phyloP scores from a whole-genome alignment of 306 rosid species.

The Phaseolus lunatus region DNA sequence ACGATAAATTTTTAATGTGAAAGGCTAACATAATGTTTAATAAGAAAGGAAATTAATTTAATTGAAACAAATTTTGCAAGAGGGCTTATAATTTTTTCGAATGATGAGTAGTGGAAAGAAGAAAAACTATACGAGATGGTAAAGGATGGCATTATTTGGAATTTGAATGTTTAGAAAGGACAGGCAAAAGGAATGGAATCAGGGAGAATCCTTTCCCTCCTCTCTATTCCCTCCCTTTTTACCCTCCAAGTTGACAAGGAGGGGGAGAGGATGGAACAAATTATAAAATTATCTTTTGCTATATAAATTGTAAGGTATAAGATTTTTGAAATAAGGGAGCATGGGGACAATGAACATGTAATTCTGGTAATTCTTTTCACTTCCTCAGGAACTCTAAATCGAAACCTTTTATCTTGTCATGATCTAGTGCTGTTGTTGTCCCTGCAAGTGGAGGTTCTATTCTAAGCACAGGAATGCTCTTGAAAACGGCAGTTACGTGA shows the following conservation, averaged over 20 bases:
- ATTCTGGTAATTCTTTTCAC: conserved; percentile 1
- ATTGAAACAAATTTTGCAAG: not conserved
- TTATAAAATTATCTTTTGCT: not conserved
- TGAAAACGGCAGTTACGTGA: not conserved
- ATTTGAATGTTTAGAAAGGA: conserved; percentile 11
- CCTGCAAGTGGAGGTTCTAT: conserved; percentile 9
- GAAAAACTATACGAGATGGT: not conserved
- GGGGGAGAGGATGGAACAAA: not conserved
- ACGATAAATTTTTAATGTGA: not conserved
- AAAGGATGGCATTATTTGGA: conserved; percentile 10
- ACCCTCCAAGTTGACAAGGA: conserved; percentile 6
- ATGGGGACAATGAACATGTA: not conserved
- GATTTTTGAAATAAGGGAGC: not conserved
- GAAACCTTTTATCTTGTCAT: not conserved
- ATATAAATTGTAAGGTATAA: not conserved
- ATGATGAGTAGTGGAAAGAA: not conserved
- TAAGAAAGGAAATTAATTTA: not conserved
- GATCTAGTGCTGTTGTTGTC: not conserved
- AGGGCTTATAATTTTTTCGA: not conserved
- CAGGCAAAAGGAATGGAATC: not conserved
- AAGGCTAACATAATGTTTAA: conserved; percentile 1
- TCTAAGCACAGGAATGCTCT: not conserved
- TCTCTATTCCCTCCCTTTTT: not conserved
- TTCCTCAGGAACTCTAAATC: not conserved
- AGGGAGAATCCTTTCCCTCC: not conserved